phyloP scores from a whole-genome alignment of 495 filamentous ascomycete genomes.

The Aspergillus indologenus region DNA sequence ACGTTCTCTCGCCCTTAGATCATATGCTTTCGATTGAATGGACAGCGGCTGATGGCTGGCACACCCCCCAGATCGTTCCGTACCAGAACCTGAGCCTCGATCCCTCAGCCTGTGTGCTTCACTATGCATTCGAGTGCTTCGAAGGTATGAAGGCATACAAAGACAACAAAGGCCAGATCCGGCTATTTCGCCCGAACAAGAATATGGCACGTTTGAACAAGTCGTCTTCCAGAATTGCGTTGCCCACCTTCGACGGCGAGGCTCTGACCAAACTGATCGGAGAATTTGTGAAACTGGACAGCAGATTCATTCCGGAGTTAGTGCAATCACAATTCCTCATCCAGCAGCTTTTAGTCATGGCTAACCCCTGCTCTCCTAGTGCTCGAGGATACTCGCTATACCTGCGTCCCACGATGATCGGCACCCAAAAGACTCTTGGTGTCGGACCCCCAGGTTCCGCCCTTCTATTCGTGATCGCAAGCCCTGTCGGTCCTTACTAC shows the following conservation, averaged over 20 bases:
- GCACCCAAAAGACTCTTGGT: constrained; percentile 89
- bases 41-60: constrained; percentile 79
- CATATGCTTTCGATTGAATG: constrained; percentile 98
- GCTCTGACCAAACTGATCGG: constrained; percentile 76
- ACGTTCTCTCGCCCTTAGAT: constrained; percentile 50
- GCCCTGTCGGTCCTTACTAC: constrained; percentile 96
- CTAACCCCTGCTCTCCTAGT: constrained; percentile 28
- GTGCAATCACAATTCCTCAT: constrained; percentile 21
- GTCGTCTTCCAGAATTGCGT: constrained; percentile 82
- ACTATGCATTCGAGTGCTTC: constrained; percentile 96
- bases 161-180: constrained; percentile 66
- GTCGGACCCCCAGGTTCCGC: constrained; percentile 88
- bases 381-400: constrained; percentile 86
- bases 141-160: constrained; percentile 99
- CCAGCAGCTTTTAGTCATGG: background rate
- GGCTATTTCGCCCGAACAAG: constrained; percentile 91
- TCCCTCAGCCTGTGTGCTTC: constrained; percentile 94
- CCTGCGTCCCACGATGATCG: constrained; percentile 93
- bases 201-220: constrained; percentile 95
- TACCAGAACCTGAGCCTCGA: constrained; percentile 97
- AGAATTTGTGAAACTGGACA: constrained; percentile 73
- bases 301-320: constrained; percentile 79
- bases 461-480: constrained; percentile 90
- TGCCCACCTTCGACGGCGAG: constrained; percentile 74
- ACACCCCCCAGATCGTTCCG: constrained; percentile 73